Evolutionary conservation across 2,329 filamentous ascomycete species (phyloP).

Genomic region (Torrubiella hemipterigena): DNA sequence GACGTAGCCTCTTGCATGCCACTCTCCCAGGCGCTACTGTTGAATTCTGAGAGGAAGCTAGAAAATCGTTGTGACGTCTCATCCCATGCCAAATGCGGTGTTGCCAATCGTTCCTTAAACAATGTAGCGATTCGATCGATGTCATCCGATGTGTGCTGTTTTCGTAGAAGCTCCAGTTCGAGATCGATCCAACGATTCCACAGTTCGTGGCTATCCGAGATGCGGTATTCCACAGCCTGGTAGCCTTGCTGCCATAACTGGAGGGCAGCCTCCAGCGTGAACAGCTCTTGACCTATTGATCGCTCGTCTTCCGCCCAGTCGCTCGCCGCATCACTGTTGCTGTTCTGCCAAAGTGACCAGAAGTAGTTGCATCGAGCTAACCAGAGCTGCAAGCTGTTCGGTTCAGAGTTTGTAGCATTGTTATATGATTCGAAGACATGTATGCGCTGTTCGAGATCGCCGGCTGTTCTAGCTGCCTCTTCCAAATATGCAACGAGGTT

Average conservation of each 20-base stretch:
- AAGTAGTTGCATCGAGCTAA: slow-evolving; percentile 69
- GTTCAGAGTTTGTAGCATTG: slow-evolving; percentile 57
- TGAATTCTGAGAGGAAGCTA: slow-evolving; percentile 60
- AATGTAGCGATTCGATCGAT: slow-evolving; percentile 55
- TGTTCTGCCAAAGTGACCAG: slow-evolving; percentile 55
- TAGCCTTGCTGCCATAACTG: slow-evolving; percentile 62
- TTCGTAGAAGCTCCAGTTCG: slow-evolving; percentile 54
- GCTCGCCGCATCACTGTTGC: slow-evolving; percentile 41
- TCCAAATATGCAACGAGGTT: slow-evolving; percentile 68
- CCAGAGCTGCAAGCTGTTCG: slow-evolving; percentile 64
- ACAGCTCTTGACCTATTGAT: slow-evolving; percentile 56
- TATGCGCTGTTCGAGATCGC: slow-evolving; percentile 54
- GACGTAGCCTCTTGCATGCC: slow-evolving; percentile 59
- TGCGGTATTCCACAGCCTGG: slow-evolving; percentile 58
- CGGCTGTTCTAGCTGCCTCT: slow-evolving; percentile 51
- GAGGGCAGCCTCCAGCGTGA: slow-evolving; percentile 54
- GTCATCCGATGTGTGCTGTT: slow-evolving; percentile 40
- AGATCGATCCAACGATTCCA: slow-evolving; percentile 72
- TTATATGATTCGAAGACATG: slow-evolving; percentile 61
- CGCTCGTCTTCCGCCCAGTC: slow-evolving; percentile 57
- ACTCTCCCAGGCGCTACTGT: slow-evolving; percentile 57
- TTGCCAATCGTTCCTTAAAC: slow-evolving; percentile 56
- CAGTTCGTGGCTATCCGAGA: slow-evolving; percentile 64
- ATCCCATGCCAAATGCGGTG: slow-evolving; percentile 66
- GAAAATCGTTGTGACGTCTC: slow-evolving; percentile 66